These are phyloP conservation scores for Cenchrus purpureus DNA, from an alignment of 176 grass and related monocot genomes.

Conservation along the genomic window DNA sequence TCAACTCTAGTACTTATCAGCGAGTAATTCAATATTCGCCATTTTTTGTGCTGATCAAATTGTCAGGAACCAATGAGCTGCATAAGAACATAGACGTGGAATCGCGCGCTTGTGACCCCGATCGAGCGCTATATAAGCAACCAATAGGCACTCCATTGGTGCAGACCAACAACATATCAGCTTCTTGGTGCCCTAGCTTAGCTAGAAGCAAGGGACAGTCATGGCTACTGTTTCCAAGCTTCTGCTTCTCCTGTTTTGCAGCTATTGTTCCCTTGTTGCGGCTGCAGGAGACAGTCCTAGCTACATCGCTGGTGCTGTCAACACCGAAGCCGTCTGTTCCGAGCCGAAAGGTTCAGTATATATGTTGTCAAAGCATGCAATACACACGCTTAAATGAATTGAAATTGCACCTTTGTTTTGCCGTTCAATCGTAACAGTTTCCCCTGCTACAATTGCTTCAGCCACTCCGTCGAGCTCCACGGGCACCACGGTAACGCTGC, in stretches of 20 bases:
- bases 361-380: not conserved
- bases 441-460: not conserved
- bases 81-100: too few relatives aligned
- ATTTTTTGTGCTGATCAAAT: too few relatives aligned
- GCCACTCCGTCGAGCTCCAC: not conserved
- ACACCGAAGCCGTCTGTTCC: not conserved
- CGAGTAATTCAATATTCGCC: too few relatives aligned
- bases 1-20: too few relatives aligned
- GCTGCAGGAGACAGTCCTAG: not conserved
- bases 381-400: not conserved
- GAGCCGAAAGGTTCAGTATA: not conserved
- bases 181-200: too few relatives aligned
- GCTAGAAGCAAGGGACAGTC: not conserved
- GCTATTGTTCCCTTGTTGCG: not conserved
- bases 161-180: too few relatives aligned
- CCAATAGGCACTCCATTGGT: too few relatives aligned
- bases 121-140: too few relatives aligned
- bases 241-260: not conserved
- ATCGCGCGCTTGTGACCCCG: too few relatives aligned
- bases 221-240: not conserved
- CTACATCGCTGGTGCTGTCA: not conserved
- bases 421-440: not conserved
- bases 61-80: too few relatives aligned
- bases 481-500: constrained; percentile 38
- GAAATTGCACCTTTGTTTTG: not conserved